Conservation (phyloP, 768 basidiomycete species). For the Lentinula boryana region DNA sequence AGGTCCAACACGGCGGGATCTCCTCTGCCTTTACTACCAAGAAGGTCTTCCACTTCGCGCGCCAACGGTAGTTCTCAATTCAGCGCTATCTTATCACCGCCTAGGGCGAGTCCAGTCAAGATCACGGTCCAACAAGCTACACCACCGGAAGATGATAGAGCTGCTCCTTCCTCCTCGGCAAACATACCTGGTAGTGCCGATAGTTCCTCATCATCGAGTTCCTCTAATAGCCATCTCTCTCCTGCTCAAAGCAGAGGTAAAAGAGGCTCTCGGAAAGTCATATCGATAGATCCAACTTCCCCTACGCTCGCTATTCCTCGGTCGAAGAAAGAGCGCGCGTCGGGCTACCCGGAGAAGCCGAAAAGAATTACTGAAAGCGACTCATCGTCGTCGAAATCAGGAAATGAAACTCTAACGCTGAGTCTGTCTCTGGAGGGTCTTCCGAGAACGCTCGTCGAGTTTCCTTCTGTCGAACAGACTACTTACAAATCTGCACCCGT, state of each 20-base stretch:
- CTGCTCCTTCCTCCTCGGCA: slow-evolving; percentile 3
- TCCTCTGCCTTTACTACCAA: slow-evolving; percentile 61
- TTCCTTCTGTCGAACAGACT: slow-evolving; percentile 19
- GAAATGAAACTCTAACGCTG: neutral
- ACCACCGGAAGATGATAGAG: slow-evolving; percentile 14
- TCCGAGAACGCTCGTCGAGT: neutral
- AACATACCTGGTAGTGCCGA: slow-evolving; percentile 26
- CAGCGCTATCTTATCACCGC: slow-evolving; percentile 3
- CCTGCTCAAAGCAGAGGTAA: slow-evolving; percentile 31
- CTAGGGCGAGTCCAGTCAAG: slow-evolving; percentile 17
- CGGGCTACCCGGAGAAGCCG: slow-evolving; percentile 2
- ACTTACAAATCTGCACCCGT: slow-evolving; percentile 16
- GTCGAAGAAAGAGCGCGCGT: slow-evolving; percentile 11
- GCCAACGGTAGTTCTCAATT: slow-evolving; percentile 15
- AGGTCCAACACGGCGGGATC: slow-evolving; percentile 50
- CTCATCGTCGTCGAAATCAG: neutral
- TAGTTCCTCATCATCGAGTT: slow-evolving; percentile 19
- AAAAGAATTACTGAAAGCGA: neutral
- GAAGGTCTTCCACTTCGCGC: slow-evolving; percentile 32
- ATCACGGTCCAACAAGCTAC: slow-evolving; percentile 22
- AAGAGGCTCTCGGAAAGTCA: slow-evolving; percentile 20
- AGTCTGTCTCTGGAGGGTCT: neutral
- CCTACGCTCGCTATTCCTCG: slow-evolving; percentile 31
- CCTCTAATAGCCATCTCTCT: slow-evolving; percentile 27
- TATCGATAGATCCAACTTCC: slow-evolving; percentile 32